Percentiles rank a stretch among this genome's conserved stretches.
Conservation (phyloP, 768 basidiomycete genomes). For the Amanita jacksonii region DNA sequence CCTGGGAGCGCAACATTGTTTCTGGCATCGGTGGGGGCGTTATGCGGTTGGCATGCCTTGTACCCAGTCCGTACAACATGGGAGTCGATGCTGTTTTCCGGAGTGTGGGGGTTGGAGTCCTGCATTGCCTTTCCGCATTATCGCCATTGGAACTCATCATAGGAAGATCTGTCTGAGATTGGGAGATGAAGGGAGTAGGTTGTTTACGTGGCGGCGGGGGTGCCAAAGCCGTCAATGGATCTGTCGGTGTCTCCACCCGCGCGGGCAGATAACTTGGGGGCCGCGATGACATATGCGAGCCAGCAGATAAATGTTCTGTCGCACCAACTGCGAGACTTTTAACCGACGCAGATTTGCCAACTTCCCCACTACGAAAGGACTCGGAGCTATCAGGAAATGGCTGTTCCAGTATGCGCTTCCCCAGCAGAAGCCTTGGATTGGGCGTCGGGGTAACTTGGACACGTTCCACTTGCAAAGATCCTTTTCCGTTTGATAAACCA, state of each 20-base stretch:
- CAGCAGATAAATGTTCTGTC: slow-evolving; percentile 16
- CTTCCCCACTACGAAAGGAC: slow-evolving; percentile 14
- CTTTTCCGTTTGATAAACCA: slow-evolving; percentile 20
- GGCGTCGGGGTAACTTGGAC: slow-evolving; percentile 15
- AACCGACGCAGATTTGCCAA: slow-evolving; percentile 19
- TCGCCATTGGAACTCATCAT: slow-evolving; percentile 13
- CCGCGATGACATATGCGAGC: slow-evolving; percentile 19
- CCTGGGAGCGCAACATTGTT: slow-evolving; percentile 21
- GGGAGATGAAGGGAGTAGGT: slow-evolving; percentile 39
- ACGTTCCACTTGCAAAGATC: slow-evolving; percentile 6
- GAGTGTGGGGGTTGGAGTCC: slow-evolving; percentile 16
- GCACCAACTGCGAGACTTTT: slow-evolving; percentile 18
- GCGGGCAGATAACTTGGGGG: slow-evolving; percentile 37
- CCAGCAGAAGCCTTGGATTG: slow-evolving; percentile 15
- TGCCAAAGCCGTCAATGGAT: slow-evolving; percentile 49
- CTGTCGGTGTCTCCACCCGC: slow-evolving; percentile 58
- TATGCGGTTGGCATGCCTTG: slow-evolving; percentile 21
- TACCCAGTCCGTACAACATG: slow-evolving; percentile 29
- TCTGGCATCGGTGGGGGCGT: slow-evolving; percentile 36
- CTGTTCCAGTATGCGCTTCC: slow-evolving; percentile 29
- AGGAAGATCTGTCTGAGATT: slow-evolving; percentile 51
- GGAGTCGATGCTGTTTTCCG: slow-evolving; percentile 49
- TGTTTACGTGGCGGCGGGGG: slow-evolving; percentile 54
- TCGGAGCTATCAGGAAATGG: slow-evolving; percentile 31
- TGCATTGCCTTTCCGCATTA: not conserved